These are phyloP conservation scores for Epichloe brachyelytri DNA, from an alignment of 2,329 filamentous ascomycete species.

Conservation along the genomic window DNA sequence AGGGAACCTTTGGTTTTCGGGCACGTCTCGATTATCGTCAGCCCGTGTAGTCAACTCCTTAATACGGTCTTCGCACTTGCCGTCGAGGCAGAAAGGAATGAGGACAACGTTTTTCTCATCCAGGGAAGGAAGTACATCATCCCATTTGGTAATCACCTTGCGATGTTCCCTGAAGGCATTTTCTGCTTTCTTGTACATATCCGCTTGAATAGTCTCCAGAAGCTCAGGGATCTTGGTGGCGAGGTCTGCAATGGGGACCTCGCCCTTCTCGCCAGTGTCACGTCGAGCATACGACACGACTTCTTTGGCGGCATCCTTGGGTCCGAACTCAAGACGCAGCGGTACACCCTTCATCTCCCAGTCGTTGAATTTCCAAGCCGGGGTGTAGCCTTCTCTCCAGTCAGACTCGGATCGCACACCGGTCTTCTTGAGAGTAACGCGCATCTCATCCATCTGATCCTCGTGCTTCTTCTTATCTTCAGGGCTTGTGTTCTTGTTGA, in stretches of 20 bases:
- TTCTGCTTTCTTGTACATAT: conserved; percentile 68
- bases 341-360: conserved; percentile 97
- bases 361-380: conserved; percentile 97
- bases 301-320: conserved; percentile 78
- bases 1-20: conserved; percentile 40
- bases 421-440: conserved; percentile 53
- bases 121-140: conserved; percentile 78
- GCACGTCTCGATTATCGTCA: conserved; percentile 41
- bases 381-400: conserved; percentile 79
- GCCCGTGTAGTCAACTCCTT: conserved; percentile 82
- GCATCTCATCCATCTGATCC: conserved; percentile 61
- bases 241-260: conserved; percentile 63
- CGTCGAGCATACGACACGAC: conserved; percentile 78
- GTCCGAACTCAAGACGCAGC: conserved; percentile 86
- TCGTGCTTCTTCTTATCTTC: conserved; percentile 69
- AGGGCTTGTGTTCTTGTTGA: conserved; percentile 74
- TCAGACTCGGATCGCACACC: conserved; percentile 73
- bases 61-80: conserved; percentile 82
- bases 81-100: conserved; percentile 76
- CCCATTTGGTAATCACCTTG: conserved; percentile 72
- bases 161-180: conserved; percentile 68
- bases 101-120: conserved; percentile 87
- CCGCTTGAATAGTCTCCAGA: conserved; percentile 79
- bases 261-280: conserved; percentile 74
- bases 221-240: conserved; percentile 62